Evolutionary conservation across 1,284 basidiomycete genomes (phyloP).

Genomic region (Phellopilus nigrolimitatus): DNA sequence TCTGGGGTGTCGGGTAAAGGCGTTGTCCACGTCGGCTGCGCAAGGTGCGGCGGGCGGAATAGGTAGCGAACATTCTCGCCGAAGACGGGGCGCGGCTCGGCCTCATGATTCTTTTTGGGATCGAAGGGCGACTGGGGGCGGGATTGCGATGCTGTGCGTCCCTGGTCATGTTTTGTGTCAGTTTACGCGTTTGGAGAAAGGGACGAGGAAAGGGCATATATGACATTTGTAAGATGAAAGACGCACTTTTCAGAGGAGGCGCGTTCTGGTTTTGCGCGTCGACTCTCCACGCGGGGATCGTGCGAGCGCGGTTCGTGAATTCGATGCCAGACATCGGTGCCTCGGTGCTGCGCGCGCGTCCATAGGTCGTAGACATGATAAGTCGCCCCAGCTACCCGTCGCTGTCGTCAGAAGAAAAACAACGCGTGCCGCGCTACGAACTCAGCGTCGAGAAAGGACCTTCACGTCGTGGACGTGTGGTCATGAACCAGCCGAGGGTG

Average conservation of each 20-base stretch:
- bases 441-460: background rate
- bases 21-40: slow-evolving; percentile 6
- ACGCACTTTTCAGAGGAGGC: slow-evolving; percentile 14
- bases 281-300: slow-evolving; percentile 17
- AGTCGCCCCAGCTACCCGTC: too few species aligned
- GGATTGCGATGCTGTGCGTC: slow-evolving; percentile 17
- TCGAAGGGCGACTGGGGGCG: slow-evolving; percentile 20
- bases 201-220: background rate
- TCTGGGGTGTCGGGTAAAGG: slow-evolving; percentile 16
- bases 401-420: too few species aligned
- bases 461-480: slow-evolving; percentile 15
- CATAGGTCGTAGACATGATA: slow-evolving; percentile 16
- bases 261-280: slow-evolving; percentile 11
- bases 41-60: slow-evolving; percentile 15
- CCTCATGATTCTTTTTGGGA: slow-evolving; percentile 13
- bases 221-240: too few species aligned
- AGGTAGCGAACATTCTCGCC: slow-evolving; percentile 19
- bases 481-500: background rate
- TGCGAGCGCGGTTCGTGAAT: slow-evolving; percentile 19
- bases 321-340: slow-evolving; percentile 20
- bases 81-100: slow-evolving; percentile 11
- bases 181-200: background rate
- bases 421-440: too few species aligned
- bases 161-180: slow-evolving; percentile 5
- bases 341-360: slow-evolving; percentile 16